Conservation (phyloP, 2,329 filamentous ascomycete species). For the Alternaria postmessia region DNA sequence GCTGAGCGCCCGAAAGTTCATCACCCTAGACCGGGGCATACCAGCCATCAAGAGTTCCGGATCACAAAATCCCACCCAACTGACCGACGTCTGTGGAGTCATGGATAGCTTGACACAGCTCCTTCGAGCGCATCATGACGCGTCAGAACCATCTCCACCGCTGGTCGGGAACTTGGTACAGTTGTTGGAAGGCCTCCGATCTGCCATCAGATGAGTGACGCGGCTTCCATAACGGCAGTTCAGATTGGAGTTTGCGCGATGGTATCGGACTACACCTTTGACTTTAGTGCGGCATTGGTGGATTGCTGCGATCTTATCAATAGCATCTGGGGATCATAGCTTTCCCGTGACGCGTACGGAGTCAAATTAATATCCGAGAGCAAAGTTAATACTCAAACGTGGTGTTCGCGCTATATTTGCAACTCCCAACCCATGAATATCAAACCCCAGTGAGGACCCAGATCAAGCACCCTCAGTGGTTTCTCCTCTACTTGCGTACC, state of each 20-base stretch:
- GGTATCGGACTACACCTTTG: not conserved
- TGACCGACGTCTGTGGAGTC: constrained; percentile 66
- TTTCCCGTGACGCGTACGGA: not conserved
- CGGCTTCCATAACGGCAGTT: not conserved
- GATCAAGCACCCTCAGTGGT: not conserved
- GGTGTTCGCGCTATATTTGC: not conserved
- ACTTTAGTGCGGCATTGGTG: not conserved
- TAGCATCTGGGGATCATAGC: not conserved
- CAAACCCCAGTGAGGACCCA: not conserved
- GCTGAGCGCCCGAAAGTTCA: constrained; percentile 64
- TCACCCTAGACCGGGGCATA: constrained; percentile 63
- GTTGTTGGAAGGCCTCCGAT: constrained; percentile 68
- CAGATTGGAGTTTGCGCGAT: constrained; percentile 2
- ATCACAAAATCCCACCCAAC: constrained; percentile 35
- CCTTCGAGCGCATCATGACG: constrained; percentile 61
- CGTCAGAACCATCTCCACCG: constrained; percentile 56
- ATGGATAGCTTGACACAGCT: constrained; percentile 68
- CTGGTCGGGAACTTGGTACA: constrained; percentile 73
- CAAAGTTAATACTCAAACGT: not conserved
- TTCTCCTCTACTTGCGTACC: not conserved
- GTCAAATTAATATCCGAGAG: not conserved
- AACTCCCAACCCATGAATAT: not conserved
- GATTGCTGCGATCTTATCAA: not conserved
- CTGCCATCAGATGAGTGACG: constrained; percentile 52
- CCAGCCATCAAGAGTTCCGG: constrained; percentile 56